These are phyloP conservation scores for Polyporus arcularius DNA, from an alignment of 768 basidiomycete species.

Conservation along the genomic window DNA sequence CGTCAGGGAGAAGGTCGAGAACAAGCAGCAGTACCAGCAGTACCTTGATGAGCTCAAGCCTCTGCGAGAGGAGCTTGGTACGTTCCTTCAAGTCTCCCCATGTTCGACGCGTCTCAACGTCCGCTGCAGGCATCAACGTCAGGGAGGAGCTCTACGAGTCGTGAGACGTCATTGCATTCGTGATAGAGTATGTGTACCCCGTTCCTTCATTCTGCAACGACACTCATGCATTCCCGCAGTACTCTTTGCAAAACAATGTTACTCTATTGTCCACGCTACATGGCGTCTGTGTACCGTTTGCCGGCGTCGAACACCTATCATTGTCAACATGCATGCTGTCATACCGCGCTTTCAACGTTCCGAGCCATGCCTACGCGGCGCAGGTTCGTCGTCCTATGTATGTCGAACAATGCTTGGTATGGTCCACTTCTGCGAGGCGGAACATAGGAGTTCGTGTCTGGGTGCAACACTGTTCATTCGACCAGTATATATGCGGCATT, in stretches of 20 bases:
- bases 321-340: too few species aligned
- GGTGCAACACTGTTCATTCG: neutral
- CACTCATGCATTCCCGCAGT: neutral
- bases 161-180: constrained; percentile 27
- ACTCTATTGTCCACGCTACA: constrained; percentile 1
- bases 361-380: too few species aligned
- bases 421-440: too few species aligned
- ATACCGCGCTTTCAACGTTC: too few species aligned
- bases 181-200: constrained; percentile 13
- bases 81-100: constrained; percentile 21
- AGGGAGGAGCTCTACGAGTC: constrained; percentile 65
- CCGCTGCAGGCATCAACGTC: constrained; percentile 51
- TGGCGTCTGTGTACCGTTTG: neutral
- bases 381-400: too few species aligned
- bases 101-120: neutral
- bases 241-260: constrained; percentile 9
- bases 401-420: too few species aligned
- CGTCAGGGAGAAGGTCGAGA: constrained; percentile 96
- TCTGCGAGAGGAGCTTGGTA: constrained; percentile 90
- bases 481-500: neutral
- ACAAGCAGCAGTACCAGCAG: constrained; percentile 90
- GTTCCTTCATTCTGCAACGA: neutral
- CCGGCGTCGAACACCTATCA: neutral
- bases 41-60: constrained; percentile 91
- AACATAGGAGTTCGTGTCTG: too few species aligned